These are phyloP conservation scores for Acacia pycnantha DNA, from an alignment of 331 rosid species.

Conservation along the genomic window DNA sequence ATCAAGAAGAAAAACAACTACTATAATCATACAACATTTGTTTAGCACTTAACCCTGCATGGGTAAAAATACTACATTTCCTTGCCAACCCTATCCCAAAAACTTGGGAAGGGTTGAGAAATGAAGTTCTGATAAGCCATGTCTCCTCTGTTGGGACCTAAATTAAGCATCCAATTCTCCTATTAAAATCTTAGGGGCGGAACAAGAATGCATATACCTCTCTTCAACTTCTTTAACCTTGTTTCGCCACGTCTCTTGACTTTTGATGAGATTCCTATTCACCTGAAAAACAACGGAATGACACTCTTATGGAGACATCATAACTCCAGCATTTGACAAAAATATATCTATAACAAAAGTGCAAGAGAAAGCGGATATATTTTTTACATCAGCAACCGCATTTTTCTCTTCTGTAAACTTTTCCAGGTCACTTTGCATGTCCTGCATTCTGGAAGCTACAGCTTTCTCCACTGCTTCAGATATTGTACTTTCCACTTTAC, in stretches of 20 bases:
- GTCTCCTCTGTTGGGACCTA: neutral
- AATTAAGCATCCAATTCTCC: neutral
- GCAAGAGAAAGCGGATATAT: slow-evolving; percentile 6
- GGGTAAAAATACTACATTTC: neutral
- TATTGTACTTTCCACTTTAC: slow-evolving; percentile 56
- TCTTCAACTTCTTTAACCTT: slow-evolving; percentile 73
- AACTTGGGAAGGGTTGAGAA: neutral
- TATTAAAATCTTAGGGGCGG: neutral
- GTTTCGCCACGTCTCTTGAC: slow-evolving; percentile 60
- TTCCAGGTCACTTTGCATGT: slow-evolving; percentile 70
- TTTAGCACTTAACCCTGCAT: neutral
- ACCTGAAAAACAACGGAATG: slow-evolving; percentile 45
- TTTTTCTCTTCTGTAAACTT: slow-evolving; percentile 59
- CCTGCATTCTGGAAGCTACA: slow-evolving; percentile 60
- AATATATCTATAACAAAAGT: neutral
- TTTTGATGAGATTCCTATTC: slow-evolving; percentile 70
- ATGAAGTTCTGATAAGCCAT: neutral
- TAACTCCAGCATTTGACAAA: slow-evolving; percentile 16
- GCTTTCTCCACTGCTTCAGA: slow-evolving; percentile 80
- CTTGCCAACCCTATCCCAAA: neutral
- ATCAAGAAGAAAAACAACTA: neutral
- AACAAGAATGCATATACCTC: slow-evolving; percentile 45
- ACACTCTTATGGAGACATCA: neutral
- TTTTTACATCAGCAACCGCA: slow-evolving; percentile 58
- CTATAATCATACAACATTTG: neutral